Conservation (phyloP, 176 grass and related monocot genomes). For the Olyra latifolia region DNA sequence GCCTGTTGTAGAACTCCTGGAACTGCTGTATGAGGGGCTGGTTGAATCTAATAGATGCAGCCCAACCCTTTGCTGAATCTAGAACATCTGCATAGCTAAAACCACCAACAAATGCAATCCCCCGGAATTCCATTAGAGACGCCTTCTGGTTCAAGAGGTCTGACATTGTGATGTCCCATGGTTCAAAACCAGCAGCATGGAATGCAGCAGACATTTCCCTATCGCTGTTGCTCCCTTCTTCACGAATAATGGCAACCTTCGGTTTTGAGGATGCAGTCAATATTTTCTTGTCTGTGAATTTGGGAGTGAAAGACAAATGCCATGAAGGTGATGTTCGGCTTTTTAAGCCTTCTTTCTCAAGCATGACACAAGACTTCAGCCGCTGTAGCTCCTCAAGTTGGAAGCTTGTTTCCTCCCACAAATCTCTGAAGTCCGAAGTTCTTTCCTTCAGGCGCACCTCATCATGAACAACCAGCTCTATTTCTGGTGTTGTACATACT, state of each 20-base stretch:
- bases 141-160: conserved; percentile 58
- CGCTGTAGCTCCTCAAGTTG: conserved; percentile 78
- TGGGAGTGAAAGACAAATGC: conserved; percentile 69
- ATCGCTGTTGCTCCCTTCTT: conserved; percentile 96
- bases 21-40: conserved; percentile 73
- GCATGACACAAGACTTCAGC: conserved; percentile 73
- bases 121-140: conserved; percentile 56
- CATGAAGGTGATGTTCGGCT: conserved; percentile 57
- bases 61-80: conserved; percentile 91
- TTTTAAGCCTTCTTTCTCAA: conserved; percentile 89
- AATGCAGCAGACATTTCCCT: conserved; percentile 93
- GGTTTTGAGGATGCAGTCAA: conserved; percentile 61
- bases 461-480: conserved; percentile 63
- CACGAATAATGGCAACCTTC: conserved; percentile 88
- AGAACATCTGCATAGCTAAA: conserved; percentile 94
- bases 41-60: conserved; percentile 90
- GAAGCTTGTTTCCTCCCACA: conserved; percentile 95
- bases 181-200: conserved; percentile 80
- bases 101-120: conserved; percentile 90
- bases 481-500: conserved; percentile 57
- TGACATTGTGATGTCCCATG: conserved; percentile 89
- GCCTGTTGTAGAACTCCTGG: conserved; percentile 75
- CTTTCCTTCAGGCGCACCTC: conserved; percentile 64
- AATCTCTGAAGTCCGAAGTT: conserved; percentile 69
- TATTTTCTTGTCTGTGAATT: conserved; percentile 60